Evolutionary conservation across 129 eudicot species (phyloP), one percentile per base, ranked within the genome.

Genomic region (sunflower (Helianthus annuus)): DNA sequence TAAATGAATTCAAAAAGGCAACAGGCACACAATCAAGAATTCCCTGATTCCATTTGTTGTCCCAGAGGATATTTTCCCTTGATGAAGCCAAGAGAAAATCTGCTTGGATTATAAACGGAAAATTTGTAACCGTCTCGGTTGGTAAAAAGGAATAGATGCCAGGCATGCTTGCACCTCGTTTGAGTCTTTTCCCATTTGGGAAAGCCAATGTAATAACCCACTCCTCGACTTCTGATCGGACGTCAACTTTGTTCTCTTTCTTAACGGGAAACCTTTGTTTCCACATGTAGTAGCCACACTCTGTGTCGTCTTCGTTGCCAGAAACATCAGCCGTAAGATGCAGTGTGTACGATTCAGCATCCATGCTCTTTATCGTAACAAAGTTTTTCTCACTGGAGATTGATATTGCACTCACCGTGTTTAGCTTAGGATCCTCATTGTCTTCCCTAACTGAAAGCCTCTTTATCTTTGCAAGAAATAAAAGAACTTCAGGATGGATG

Each of bases 31-130:
- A 81, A 27, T 74, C 78, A 46, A 86, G 88, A 62, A 86, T 86
- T 59, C 91, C 88, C 46, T 71, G 69, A 75, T 86, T 83, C 91
- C 91, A 86, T 68, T 34, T 76, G 62, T 76, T 61, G 58, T 81
- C 91, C 80, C 83, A 48, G 53, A 86, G 79, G 10, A 83, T 86
- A 27, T 77, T 83, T 70, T 86, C 92, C 48, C 92, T 68, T 11
- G 92, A 86, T 2, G 92, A 83, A 2, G 86, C 86, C 14, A 86
- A 65, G 11, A 87, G 78, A 49, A 87, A 87, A 73, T 87, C 92
- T 8, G 92, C 92, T 60, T 87, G 92, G 19, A 84, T 84, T 40
- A 87, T 79, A 70, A 87, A 87, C 0, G 92, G 92, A 54, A 87
- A 79, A 40, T 87, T 87, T 16, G 92, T 87, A 0, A 81, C 77